phyloP scores from a whole-genome alignment of 177 flowering plant species.

The Vitis hybrid region DNA sequence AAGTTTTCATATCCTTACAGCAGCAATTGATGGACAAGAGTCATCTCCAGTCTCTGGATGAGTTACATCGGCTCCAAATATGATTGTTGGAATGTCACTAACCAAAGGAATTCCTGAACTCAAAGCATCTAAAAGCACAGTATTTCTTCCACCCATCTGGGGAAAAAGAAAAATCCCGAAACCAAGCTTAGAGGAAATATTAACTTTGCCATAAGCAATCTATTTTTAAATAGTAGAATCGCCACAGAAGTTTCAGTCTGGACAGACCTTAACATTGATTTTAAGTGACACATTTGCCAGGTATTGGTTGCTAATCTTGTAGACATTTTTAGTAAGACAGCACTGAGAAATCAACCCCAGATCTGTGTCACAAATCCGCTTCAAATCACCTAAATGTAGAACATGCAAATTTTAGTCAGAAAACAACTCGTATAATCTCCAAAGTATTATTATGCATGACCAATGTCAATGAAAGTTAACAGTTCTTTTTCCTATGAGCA shows the following conservation, averaged over 20 bases:
- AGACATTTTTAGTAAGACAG: conserved; percentile 57
- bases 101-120: conserved; percentile 68
- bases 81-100: conserved; percentile 74
- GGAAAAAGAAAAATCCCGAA: not conserved
- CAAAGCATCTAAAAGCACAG: conserved; percentile 74
- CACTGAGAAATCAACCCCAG: conserved; percentile 64
- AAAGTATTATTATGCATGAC: not conserved
- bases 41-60: conserved; percentile 78
- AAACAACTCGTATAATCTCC: not conserved
- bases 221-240: not conserved
- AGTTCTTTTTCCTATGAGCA: not conserved
- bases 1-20: conserved; percentile 38
- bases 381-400: conserved; percentile 47
- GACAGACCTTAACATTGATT: conserved; percentile 61
- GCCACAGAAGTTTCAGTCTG: not conserved
- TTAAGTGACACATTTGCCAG: conserved; percentile 58
- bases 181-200: not conserved
- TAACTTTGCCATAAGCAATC: not conserved
- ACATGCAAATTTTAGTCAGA: not conserved
- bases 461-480: not conserved
- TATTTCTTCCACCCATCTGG: conserved; percentile 78
- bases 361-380: conserved; percentile 67
- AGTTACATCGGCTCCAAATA: conserved; percentile 87
- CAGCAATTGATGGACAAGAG: conserved; percentile 76
- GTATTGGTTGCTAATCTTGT: conserved; percentile 54